Evolutionary conservation across 129 eudicot genomes (phyloP).

Genomic region (Escallonia rubra): DNA sequence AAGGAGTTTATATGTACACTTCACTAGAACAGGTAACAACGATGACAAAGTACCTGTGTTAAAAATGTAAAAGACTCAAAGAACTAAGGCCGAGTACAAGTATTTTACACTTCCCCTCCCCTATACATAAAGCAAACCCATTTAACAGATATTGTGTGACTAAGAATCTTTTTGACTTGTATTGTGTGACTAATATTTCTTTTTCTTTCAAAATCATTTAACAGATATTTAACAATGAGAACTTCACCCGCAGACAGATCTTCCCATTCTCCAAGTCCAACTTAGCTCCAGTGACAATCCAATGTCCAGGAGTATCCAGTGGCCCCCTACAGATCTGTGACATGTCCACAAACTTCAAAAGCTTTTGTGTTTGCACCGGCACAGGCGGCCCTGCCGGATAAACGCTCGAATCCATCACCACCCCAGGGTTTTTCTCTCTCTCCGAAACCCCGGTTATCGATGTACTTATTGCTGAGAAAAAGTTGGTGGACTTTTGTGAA

Average conservation of each 20-base stretch:
- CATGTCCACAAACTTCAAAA: constrained; percentile 69
- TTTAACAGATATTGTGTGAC: too few species aligned
- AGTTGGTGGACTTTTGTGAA: constrained; percentile 41
- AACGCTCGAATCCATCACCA: constrained; percentile 73
- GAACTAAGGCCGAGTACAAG: too few species aligned
- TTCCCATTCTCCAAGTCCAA: constrained; percentile 62
- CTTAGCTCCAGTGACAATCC: constrained; percentile 93
- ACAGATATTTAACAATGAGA: constrained; percentile 58
- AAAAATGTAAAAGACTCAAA: too few species aligned
- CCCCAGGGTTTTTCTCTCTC: constrained; percentile 35
- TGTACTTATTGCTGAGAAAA: constrained; percentile 52
- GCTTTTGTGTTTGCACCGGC: constrained; percentile 57
- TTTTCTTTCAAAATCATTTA: background rate
- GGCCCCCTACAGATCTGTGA: constrained; percentile 70
- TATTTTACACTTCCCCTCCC: too few species aligned
- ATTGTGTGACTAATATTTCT: too few species aligned
- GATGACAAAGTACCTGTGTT: too few species aligned
- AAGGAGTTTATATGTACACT: too few species aligned
- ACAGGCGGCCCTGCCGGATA: constrained; percentile 88
- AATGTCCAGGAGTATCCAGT: constrained; percentile 78
- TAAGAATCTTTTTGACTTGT: too few species aligned
- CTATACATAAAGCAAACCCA: too few species aligned
- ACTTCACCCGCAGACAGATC: constrained; percentile 68
- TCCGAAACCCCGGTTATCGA: constrained; percentile 34
- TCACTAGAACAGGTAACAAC: too few species aligned